A percentile compares a stretch with the other conserved stretches of the same genome.
phyloP scores from a whole-genome alignment of 441 rosid species.

The Isatis lusitanica region DNA sequence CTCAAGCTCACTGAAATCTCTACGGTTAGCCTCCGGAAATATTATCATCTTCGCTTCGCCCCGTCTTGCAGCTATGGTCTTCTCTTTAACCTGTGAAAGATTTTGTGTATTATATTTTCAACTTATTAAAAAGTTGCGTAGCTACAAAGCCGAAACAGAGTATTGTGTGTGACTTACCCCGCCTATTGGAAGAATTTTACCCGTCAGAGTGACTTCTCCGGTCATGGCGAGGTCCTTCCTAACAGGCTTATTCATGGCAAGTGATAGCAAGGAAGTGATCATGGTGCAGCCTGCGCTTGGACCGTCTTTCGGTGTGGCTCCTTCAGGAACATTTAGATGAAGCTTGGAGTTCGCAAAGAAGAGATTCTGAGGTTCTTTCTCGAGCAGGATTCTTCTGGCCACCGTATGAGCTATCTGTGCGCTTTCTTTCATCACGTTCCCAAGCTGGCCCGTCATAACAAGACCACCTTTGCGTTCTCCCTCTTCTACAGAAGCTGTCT shows the following conservation, averaged over 20 bases:
- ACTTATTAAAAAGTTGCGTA: background rate
- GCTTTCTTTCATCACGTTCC: constrained; percentile 95
- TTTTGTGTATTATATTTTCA: background rate
- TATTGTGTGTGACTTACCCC: constrained; percentile 59
- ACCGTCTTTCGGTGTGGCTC: constrained; percentile 93
- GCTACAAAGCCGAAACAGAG: background rate
- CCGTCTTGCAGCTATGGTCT: constrained; percentile 81
- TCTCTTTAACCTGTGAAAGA: constrained; percentile 78
- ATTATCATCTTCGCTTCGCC: constrained; percentile 69
- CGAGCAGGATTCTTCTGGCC: constrained; percentile 59
- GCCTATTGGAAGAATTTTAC: constrained; percentile 88
- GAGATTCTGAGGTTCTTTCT: constrained; percentile 60
- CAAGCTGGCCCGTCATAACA: constrained; percentile 77
- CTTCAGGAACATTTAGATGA: constrained; percentile 93
- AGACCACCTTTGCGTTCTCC: constrained; percentile 81
- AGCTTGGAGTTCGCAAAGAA: constrained; percentile 78
- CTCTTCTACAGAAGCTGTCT: constrained; percentile 77
- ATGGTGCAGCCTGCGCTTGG: constrained; percentile 99
- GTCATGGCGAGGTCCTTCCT: constrained; percentile 93
- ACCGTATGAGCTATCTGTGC: constrained; percentile 90
- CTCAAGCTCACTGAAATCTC: constrained; percentile 75
- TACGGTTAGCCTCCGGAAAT: constrained; percentile 74
- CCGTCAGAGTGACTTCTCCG: constrained; percentile 84
- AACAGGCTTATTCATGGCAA: constrained; percentile 73
- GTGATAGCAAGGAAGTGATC: constrained; percentile 86